phyloP scores from a whole-genome alignment of 305 asterid genomes.

The Withania somnifera region DNA sequence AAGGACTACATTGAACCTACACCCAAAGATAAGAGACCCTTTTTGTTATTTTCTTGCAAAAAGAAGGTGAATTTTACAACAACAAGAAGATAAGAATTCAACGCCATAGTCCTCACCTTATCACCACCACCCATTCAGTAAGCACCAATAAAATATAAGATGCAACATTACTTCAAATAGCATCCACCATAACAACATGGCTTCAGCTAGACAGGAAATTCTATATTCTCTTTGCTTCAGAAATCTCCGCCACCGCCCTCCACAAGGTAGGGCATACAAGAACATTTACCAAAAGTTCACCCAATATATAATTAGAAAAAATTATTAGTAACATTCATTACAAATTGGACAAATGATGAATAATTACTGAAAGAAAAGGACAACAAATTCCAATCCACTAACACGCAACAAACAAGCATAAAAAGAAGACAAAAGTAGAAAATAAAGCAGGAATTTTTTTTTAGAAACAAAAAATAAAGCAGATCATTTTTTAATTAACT shows the following conservation, averaged over 20 bases:
- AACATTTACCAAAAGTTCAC: neutral
- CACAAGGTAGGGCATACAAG: neutral
- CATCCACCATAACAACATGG: neutral
- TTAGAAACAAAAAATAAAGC: neutral
- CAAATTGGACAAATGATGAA: neutral
- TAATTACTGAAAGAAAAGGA: neutral
- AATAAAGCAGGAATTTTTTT: neutral
- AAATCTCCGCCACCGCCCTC: neutral
- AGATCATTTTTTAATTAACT: neutral
- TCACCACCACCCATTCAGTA: neutral
- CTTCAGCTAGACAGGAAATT: neutral
- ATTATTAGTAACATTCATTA: neutral
- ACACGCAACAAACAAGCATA: neutral
- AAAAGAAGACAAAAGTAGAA: neutral
- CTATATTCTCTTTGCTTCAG: neutral
- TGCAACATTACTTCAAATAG: neutral
- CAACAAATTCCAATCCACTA: neutral
- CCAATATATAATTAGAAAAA: neutral
- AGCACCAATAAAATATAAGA: neutral
- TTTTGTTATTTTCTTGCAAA: neutral
- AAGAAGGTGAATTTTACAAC: neutral
- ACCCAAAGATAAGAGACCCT: neutral
- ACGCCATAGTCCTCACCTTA: neutral
- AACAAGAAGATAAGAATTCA: neutral
- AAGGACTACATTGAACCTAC: neutral